Evolutionary conservation across 2,329 filamentous ascomycete species (phyloP), one percentile per base, ranked within the genome.

Genomic region (Colletotrichum falcatum): DNA sequence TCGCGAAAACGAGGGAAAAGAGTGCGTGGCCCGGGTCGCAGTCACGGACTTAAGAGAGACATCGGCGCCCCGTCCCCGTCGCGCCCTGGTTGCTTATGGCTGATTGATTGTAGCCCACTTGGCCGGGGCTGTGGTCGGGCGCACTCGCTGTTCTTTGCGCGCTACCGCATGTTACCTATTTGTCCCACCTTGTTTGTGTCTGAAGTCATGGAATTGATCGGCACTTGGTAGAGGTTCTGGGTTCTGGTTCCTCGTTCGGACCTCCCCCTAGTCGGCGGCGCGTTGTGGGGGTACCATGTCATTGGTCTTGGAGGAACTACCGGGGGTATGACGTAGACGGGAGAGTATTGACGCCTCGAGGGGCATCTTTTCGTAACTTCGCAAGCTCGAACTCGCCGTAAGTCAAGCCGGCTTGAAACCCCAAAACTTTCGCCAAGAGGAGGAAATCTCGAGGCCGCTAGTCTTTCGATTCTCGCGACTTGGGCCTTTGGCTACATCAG

Each of bases 241-340:
- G 42, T 44, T 42, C 48, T 35, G 37, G 46, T 33, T 39, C 33
- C 18, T 51, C 12, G 30, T 48, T 28, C 16, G 35, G 44, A 46
- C 46, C 30, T 1, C 3, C 39, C 59, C 59, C 59, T 48, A 26
- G 30, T 37, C 30, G 14, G n/a, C 44, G 44, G 44, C 64, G 58
- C 64, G 44, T 67, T 70, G 68, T 70, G 68, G 67, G 67, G 68
- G 55, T 48, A 63, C 26, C 64, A 63, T 70, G 68, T 70, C 68
- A 67, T 70, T n/a, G 65, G 37, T 54, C 53, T 67, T 30, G 58
- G 64, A 46, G 53, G 54, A 54, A 33, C 46, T 46, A 37, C 51
- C 51, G 33, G 30, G 46, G n/a, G 11, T 18, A 62, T 70, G 68
- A 71, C 68, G 68, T 67, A 71, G 64, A 30, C 46, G 20, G 14